phyloP scores from a whole-genome alignment of 1,284 basidiomycete genomes.

The Ustilago shanxiensis region DNA sequence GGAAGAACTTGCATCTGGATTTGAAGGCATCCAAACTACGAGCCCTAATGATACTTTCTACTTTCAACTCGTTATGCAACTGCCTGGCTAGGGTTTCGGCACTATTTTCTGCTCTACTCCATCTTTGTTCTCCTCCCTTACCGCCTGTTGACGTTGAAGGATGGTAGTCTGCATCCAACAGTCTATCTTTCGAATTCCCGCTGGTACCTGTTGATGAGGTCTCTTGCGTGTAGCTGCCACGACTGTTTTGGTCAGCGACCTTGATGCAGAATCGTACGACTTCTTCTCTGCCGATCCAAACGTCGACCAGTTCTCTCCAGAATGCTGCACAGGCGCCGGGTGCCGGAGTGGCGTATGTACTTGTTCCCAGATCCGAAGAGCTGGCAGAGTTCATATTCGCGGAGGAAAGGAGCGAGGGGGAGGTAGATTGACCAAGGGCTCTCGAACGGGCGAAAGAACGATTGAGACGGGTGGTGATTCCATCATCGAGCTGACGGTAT shows the following conservation, averaged over 20 bases:
- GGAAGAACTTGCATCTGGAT: constrained; percentile 58
- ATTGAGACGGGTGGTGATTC: constrained; percentile 62
- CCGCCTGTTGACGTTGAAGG: constrained; percentile 3
- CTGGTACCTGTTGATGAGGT: background rate
- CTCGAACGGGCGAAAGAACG: constrained; percentile 57
- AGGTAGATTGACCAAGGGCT: constrained; percentile 48
- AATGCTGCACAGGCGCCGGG: constrained; percentile 52
- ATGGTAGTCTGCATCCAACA: constrained; percentile 52
- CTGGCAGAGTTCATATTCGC: constrained; percentile 27
- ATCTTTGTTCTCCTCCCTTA: background rate
- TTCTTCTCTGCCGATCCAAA: constrained; percentile 64
- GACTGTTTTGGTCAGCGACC: constrained; percentile 33
- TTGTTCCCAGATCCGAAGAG: constrained; percentile 54
- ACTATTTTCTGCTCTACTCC: constrained; percentile 35
- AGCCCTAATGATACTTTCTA: constrained; percentile 61
- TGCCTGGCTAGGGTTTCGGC: constrained; percentile 44
- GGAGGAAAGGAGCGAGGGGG: constrained; percentile 56
- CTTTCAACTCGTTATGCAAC: constrained; percentile 62
- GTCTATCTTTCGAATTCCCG: constrained; percentile 12
- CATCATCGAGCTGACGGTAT: constrained; percentile 65
- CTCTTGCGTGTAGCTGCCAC: background rate
- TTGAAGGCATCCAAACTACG: constrained; percentile 63
- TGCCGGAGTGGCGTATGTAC: constrained; percentile 54
- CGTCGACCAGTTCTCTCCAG: constrained; percentile 59
- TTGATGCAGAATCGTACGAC: constrained; percentile 59